Evolutionary conservation across 352 stramenopile genomes (phyloP), one percentile per base, ranked within the genome.

Genomic region (Phytopythium cucurbitacearum): DNA sequence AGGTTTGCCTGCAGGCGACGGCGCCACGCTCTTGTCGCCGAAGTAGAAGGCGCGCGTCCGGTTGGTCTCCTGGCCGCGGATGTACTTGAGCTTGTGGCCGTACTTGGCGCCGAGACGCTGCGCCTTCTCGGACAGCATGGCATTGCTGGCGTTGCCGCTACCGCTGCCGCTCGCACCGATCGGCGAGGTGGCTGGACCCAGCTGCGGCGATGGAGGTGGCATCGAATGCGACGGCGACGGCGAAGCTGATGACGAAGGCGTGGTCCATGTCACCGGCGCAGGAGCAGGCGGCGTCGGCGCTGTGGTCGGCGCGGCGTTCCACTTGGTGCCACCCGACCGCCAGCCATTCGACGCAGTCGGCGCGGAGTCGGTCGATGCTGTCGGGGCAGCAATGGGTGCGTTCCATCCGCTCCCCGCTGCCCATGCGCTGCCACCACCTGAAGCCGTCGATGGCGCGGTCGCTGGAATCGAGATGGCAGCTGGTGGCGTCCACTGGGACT

Each of bases 41-140:
- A 90, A 66, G 51, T 74, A 44, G 47, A 87, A 80, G 32, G 76
- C 48, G 15, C 84, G 67, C 49, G 76, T 83, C n/a, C 83, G 83
- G 10, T 69, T 58, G 12, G 69, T 57, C 56, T 81, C 63, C 52
- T 73, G 78, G 11, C 80, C 83, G 38, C 86, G 82, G 16, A 94
- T 62, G 56, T 89, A 94, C 53, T 91, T 89, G 40, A 94, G 60
- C 60, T 91, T 93, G 66, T 93, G 75, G 0, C 78, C 78, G 51
- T 91, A 86, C 42, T 75, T 80, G 9, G 73, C 71, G 10, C 79
- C 72, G 6, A 93, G 76, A 13, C 79, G 77, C 44, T 77, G 74
- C 9, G 77, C 77, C 45, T 88, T 88, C 16, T 82, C 73, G 7
- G 77, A 88, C 48, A 88, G 53, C 21, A 28, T 28, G 21, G 21